phyloP scores from a whole-genome alignment of 768 basidiomycete genomes.

The Lactifluus subvellereus region DNA sequence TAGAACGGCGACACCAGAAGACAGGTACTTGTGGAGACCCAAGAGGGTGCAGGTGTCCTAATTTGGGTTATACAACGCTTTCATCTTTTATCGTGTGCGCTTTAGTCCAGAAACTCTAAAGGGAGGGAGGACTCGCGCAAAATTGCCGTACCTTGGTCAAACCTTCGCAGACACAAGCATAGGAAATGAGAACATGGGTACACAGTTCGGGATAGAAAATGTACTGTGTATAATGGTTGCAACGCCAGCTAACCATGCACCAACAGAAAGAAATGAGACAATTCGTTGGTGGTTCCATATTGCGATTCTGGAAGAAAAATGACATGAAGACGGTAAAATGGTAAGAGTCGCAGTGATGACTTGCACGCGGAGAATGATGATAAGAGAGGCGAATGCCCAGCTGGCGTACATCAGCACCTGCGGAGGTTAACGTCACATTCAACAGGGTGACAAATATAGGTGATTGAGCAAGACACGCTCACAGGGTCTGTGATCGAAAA shows the following conservation, averaged over 20 bases:
- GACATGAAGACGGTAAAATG: not conserved
- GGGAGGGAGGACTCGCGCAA: not conserved
- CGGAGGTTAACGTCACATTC: not conserved
- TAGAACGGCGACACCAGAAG: not conserved
- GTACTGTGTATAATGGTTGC: not conserved
- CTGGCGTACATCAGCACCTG: not conserved
- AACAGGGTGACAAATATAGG: too few species aligned
- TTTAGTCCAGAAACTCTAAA: not conserved
- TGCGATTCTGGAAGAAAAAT: not conserved
- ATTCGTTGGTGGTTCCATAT: not conserved
- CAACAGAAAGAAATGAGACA: not conserved
- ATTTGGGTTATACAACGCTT: not conserved
- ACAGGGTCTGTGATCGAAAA: not conserved
- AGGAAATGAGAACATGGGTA: not conserved
- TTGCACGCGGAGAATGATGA: constrained; percentile 3
- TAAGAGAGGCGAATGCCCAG: not conserved
- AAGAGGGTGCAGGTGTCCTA: not conserved
- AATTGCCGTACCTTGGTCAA: not conserved
- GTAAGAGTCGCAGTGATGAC: not conserved
- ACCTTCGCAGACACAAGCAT: not conserved
- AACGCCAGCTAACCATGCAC: not conserved
- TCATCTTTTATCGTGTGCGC: not conserved
- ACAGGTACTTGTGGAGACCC: not conserved
- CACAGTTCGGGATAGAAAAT: not conserved
- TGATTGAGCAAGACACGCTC: not conserved